A percentile compares a stretch with the other conserved stretches of the same genome.
phyloP scores from a whole-genome alignment of 306 rosid species.

The Fragaria nilgerrensis region DNA sequence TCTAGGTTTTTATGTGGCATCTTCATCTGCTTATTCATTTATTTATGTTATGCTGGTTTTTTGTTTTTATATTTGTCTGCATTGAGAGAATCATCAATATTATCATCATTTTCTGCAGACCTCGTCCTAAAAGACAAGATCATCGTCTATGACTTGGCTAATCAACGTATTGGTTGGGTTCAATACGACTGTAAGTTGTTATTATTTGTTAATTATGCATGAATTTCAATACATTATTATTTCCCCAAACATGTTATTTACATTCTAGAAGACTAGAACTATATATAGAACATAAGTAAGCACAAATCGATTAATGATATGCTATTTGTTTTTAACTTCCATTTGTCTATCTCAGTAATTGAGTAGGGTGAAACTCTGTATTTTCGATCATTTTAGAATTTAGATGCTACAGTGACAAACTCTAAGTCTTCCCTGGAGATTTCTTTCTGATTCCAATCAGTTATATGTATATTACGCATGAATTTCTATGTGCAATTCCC shows the following conservation, averaged over 20 bases:
- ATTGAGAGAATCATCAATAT: background rate
- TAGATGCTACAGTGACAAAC: background rate
- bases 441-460: background rate
- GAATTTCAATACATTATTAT: background rate
- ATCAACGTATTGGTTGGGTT: conserved; percentile 78
- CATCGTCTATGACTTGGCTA: conserved; percentile 66
- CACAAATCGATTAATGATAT: background rate
- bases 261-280: background rate
- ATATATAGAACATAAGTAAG: background rate
- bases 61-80: background rate
- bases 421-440: background rate
- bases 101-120: conserved; percentile 41
- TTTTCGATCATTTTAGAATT: no score
- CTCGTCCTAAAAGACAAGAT: conserved; percentile 74
- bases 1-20: background rate
- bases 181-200: conserved; percentile 70
- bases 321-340: background rate
- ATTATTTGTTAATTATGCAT: background rate
- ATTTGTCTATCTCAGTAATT: background rate
- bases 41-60: background rate
- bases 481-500: background rate
- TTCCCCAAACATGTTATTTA: background rate
- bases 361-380: background rate
- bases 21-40: conserved; percentile 4
- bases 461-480: background rate